Base-by-base conservation (phyloP, 2,329 filamentous ascomycete genomes). In the Knoxdaviesia capensis region DNA sequence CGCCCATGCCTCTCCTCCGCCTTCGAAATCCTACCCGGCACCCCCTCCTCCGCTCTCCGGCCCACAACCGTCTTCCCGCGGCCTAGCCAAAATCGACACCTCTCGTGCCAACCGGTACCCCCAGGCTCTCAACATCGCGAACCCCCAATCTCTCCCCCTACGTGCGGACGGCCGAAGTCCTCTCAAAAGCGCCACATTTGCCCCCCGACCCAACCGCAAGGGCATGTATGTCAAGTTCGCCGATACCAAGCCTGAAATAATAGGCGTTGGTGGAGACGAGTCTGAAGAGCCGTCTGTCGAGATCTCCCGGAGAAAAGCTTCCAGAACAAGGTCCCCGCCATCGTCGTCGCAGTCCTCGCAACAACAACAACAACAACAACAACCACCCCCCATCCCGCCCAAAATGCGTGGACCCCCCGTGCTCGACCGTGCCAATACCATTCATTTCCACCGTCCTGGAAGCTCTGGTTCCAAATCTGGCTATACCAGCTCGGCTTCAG, bases 191-290 rank as follows among this genome's bases (percentile, higher is more conserved):
- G 20, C 20, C 20, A 20, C 20, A 20, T 32, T 45, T 11, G 37
- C 41, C 10, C 38, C 42, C 10, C 43, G 43, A 5, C 11, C 43
- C 31, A 44, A 44, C 28, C 35, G 32, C 53, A 82, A 83, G 57
- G 80, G 80, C 7, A 63, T 90, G 46, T 64, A 64, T 5, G 87
- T 94, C 34, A 73, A 68, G 43, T 94, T 94, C 52, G 71, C 69
- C 41, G 74, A 82, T 49, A 69, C 68, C 7, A 66, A 69, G 43
- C 86, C 87, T 6, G 80, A 85, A 39, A 60, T 94, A 47, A 94
- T 96, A 53, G 88, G 88, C 39, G 79, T 88, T 57, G 88, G 88
- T 44, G 88, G 88, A 33, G 88, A 94, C 53, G 86, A 94, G 56
- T 79, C 80, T 43, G 76, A 82, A 42, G 62, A 70, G 6, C 81